phyloP scores from a whole-genome alignment of 192 early-diverging fungal species.

The Podila horticola region DNA sequence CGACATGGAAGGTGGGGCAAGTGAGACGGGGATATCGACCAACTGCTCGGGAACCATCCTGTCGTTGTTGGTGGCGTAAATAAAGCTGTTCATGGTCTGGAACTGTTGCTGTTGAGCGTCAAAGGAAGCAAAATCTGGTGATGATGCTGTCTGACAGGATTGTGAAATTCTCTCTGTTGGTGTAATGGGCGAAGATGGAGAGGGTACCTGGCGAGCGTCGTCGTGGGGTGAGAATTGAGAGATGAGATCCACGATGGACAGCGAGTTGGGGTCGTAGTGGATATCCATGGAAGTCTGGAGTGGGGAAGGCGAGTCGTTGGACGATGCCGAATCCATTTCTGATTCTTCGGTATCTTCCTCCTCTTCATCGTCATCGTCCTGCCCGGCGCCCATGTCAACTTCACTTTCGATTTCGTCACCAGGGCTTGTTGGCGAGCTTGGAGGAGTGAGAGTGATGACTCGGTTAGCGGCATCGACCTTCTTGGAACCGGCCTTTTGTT shows the following conservation, averaged over 20 bases:
- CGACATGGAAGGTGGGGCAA: slow-evolving; percentile 15
- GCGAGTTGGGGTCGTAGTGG: slow-evolving; percentile 40
- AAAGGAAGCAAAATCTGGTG: slow-evolving; percentile 27
- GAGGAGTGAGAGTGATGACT: slow-evolving; percentile 48
- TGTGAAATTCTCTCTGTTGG: slow-evolving; percentile 26
- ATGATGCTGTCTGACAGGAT: slow-evolving; percentile 29
- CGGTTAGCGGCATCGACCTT: slow-evolving; percentile 9
- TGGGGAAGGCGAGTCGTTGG: slow-evolving; percentile 40
- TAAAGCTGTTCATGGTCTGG: slow-evolving; percentile 48
- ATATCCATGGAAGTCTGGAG: slow-evolving; percentile 47
- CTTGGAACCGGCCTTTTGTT: slow-evolving; percentile 17
- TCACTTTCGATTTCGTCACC: slow-evolving; percentile 43
- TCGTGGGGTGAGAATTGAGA: slow-evolving; percentile 45
- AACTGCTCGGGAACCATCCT: slow-evolving; percentile 42
- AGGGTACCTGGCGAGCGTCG: slow-evolving; percentile 43
- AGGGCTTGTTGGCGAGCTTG: slow-evolving; percentile 38
- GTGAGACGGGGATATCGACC: slow-evolving; percentile 37
- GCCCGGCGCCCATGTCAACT: slow-evolving; percentile 38
- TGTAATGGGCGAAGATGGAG: slow-evolving; percentile 37
- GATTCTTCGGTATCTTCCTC: slow-evolving; percentile 38
- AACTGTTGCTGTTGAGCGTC: slow-evolving; percentile 27
- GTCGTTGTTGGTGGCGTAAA: slow-evolving; percentile 37
- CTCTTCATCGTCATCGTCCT: slow-evolving; percentile 38
- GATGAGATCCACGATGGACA: slow-evolving; percentile 42
- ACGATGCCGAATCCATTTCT: slow-evolving; percentile 39